phyloP scores from a whole-genome alignment of 192 early-diverging fungal genomes.

The Gonapodya sp. region DNA sequence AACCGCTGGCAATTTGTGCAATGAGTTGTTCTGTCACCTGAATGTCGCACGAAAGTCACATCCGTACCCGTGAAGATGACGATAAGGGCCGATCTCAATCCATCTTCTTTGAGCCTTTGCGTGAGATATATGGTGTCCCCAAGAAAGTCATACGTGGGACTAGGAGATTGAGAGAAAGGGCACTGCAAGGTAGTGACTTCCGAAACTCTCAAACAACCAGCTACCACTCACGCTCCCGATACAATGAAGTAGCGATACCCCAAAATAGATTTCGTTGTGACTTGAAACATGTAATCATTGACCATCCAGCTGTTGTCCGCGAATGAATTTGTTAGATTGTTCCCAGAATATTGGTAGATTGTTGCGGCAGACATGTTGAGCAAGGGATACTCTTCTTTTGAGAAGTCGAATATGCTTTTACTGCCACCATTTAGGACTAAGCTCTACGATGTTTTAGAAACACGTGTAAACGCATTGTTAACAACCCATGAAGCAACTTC shows the following conservation, averaged over 20 bases:
- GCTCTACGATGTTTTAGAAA: neutral
- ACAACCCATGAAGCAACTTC: neutral
- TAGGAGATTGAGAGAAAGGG: too few species aligned
- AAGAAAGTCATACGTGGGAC: neutral
- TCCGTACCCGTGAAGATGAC: neutral
- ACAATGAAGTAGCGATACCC: neutral
- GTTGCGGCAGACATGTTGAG: neutral
- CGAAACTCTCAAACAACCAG: neutral
- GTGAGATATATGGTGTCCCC: neutral
- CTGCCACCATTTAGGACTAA: neutral
- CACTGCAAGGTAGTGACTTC: neutral
- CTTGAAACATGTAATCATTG: neutral
- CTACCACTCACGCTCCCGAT: neutral
- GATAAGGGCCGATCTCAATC: neutral
- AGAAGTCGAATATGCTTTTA: neutral
- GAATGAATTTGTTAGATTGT: neutral
- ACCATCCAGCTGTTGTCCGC: neutral
- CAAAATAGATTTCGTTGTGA: neutral
- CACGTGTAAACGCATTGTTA: neutral
- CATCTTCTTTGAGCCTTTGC: neutral
- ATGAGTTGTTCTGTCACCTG: neutral
- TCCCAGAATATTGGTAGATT: neutral
- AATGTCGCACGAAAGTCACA: neutral
- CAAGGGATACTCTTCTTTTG: neutral
- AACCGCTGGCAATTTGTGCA: neutral